Conservation (phyloP, 2,329 filamentous ascomycete species). For the Hortaea sp. region DNA sequence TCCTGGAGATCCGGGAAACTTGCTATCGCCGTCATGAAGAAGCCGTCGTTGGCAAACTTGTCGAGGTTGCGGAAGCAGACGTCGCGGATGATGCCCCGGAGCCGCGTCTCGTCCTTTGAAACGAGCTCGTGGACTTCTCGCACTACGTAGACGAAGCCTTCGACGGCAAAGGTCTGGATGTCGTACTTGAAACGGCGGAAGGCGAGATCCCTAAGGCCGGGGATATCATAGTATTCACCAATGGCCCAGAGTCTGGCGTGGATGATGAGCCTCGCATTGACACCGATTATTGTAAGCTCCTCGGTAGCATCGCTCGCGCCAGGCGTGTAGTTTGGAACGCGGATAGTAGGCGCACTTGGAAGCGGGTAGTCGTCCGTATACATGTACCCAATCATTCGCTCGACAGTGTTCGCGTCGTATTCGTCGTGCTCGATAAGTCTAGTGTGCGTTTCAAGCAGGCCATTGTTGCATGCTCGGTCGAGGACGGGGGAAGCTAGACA, state of each 20-base stretch:
- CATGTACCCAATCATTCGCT: slow-evolving; percentile 8
- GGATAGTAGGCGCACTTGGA: neutral
- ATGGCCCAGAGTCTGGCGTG: slow-evolving; percentile 9
- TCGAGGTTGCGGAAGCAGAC: neutral
- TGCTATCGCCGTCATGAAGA: slow-evolving; percentile 3
- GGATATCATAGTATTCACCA: slow-evolving; percentile 11
- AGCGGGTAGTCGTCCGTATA: slow-evolving; percentile 4
- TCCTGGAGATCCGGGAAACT: neutral
- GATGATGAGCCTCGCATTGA: slow-evolving; percentile 4
- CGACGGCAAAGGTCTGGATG: neutral
- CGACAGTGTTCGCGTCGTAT: slow-evolving; percentile 8
- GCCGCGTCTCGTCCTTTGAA: neutral
- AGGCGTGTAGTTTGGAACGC: neutral
- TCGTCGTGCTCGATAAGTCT: slow-evolving; percentile 6
- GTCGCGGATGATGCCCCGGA: slow-evolving; percentile 36
- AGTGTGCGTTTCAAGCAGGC: slow-evolving; percentile 3
- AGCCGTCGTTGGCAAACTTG: neutral
- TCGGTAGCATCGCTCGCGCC: neutral
- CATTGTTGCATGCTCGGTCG: slow-evolving; percentile 1
- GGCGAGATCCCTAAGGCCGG: slow-evolving; percentile 4
- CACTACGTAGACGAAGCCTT: slow-evolving; percentile 7
- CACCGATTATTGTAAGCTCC: neutral
- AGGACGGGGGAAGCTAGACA: slow-evolving; percentile 8
- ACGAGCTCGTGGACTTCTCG: slow-evolving; percentile 3
- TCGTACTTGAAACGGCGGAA: slow-evolving; percentile 1